Evolutionary conservation across 1,284 basidiomycete species (phyloP).

Genomic region (Trametes pubescens): DNA sequence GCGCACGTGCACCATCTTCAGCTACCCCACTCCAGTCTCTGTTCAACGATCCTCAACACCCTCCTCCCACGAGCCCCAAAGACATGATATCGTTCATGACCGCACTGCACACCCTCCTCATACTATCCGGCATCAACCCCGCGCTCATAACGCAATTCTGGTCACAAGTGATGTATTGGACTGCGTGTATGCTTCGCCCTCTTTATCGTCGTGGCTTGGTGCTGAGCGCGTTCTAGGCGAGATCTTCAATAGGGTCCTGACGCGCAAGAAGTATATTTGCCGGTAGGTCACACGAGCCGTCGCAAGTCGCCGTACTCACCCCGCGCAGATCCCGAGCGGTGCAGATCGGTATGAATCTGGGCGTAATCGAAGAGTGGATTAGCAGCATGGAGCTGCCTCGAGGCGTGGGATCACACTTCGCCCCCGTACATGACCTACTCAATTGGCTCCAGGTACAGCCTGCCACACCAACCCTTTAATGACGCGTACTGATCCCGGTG

Average conservation of each 20-base stretch:
- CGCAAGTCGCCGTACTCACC: neutral
- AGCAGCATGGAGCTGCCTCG: conserved; percentile 82
- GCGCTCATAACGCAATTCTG: conserved; percentile 90
- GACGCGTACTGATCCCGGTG: conserved; percentile 26
- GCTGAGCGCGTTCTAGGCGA: conserved; percentile 64
- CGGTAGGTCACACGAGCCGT: conserved; percentile 57
- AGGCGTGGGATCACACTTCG: conserved; percentile 84
- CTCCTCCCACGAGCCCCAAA: conserved; percentile 59
- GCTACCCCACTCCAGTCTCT: conserved; percentile 57
- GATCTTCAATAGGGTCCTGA: conserved; percentile 93
- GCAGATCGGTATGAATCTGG: conserved; percentile 91
- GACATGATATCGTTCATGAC: conserved; percentile 86
- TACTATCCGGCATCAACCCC: conserved; percentile 92
- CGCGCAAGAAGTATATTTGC: conserved; percentile 93
- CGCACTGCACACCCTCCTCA: conserved; percentile 87
- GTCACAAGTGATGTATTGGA: conserved; percentile 96
- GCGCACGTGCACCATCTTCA: conserved; percentile 53
- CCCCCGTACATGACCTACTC: conserved; percentile 86
- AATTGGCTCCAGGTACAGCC: conserved; percentile 83
- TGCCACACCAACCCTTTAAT: neutral
- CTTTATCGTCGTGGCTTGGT: conserved; percentile 39
- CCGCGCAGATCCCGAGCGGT: conserved; percentile 77
- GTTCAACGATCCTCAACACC: conserved; percentile 54
- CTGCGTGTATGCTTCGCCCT: conserved; percentile 61
- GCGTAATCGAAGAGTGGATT: conserved; percentile 92